Conservation (phyloP, 2,329 filamentous ascomycete species). For the Paraconiothyrium brasiliense region DNA sequence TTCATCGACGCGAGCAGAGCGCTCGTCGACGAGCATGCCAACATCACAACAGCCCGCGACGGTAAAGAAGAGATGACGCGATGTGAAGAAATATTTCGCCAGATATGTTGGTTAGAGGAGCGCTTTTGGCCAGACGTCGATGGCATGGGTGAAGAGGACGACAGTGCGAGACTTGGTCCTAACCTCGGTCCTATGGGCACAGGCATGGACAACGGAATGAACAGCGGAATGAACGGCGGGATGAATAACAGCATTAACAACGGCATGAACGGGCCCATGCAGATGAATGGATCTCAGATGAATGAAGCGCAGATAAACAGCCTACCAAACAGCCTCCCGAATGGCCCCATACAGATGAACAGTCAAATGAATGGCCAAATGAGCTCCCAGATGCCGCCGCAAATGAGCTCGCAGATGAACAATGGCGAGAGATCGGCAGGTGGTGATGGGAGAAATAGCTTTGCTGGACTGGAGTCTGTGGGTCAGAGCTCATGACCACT, state of each 20-base stretch:
- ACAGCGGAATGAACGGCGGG: slow-evolving; percentile 30
- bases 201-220: slow-evolving; percentile 33
- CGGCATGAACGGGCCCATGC: slow-evolving; percentile 22
- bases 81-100: slow-evolving; percentile 59
- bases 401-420: slow-evolving; percentile 23
- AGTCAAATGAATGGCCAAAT: slow-evolving; percentile 27
- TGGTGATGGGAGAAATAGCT: slow-evolving; percentile 32
- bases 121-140: slow-evolving; percentile 61
- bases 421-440: slow-evolving; percentile 32
- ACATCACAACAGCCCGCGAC: slow-evolving; percentile 56
- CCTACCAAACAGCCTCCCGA: slow-evolving; percentile 19
- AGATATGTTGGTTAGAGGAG: slow-evolving; percentile 59
- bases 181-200: slow-evolving; percentile 29
- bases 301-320: slow-evolving; percentile 23
- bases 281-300: slow-evolving; percentile 25
- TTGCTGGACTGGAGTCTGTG: slow-evolving; percentile 28
- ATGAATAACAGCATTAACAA: slow-evolving; percentile 20
- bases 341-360: slow-evolving; percentile 18
- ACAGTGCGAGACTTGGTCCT: slow-evolving; percentile 37
- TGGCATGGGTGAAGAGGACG: slow-evolving; percentile 59
- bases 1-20: slow-evolving; percentile 60
- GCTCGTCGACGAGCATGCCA: slow-evolving; percentile 61
- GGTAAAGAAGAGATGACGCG: slow-evolving; percentile 59
- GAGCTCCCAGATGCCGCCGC: slow-evolving; percentile 18
- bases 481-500: slow-evolving; percentile 4